Evolutionary conservation across 2,329 filamentous ascomycete species (phyloP).

Genomic region (Plenodomus lindquistii): DNA sequence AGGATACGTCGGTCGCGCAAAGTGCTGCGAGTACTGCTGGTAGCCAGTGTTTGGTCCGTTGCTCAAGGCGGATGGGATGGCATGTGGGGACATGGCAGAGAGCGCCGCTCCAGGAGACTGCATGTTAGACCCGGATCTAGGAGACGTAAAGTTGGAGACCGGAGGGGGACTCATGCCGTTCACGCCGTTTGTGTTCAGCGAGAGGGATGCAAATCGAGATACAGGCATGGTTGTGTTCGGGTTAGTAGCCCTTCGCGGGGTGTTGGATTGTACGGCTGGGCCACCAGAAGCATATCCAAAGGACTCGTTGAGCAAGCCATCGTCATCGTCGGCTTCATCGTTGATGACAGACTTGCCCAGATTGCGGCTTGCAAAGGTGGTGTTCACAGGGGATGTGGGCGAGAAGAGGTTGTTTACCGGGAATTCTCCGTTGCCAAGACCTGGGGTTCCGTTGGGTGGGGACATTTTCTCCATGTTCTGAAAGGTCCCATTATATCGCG

Average conservation of each 20-base stretch:
- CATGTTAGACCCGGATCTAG: constrained; percentile 53
- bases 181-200: constrained; percentile 66
- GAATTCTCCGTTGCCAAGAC: constrained; percentile 62
- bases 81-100: constrained; percentile 52
- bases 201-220: constrained; percentile 69
- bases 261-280: constrained; percentile 50
- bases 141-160: constrained; percentile 57
- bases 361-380: constrained; percentile 64
- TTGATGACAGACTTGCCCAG: constrained; percentile 73
- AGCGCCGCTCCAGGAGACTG: constrained; percentile 53
- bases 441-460: constrained; percentile 59
- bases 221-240: constrained; percentile 74
- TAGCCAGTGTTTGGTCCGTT: constrained; percentile 56
- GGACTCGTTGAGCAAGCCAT: constrained; percentile 71
- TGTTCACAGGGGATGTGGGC: constrained; percentile 73
- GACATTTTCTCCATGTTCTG: constrained; percentile 65
- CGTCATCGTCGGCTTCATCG: constrained; percentile 71
- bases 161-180: constrained; percentile 57
- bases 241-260: constrained; percentile 70
- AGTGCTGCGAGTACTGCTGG: constrained; percentile 61
- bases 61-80: constrained; percentile 62
- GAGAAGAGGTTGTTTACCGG: constrained; percentile 70
- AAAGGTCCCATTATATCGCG: constrained; percentile 66
- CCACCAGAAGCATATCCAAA: constrained; percentile 75
- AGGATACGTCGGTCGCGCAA: constrained; percentile 70